Conservation (phyloP, 2,329 filamentous ascomycete species). For the Chrysoporthe cubensis region DNA sequence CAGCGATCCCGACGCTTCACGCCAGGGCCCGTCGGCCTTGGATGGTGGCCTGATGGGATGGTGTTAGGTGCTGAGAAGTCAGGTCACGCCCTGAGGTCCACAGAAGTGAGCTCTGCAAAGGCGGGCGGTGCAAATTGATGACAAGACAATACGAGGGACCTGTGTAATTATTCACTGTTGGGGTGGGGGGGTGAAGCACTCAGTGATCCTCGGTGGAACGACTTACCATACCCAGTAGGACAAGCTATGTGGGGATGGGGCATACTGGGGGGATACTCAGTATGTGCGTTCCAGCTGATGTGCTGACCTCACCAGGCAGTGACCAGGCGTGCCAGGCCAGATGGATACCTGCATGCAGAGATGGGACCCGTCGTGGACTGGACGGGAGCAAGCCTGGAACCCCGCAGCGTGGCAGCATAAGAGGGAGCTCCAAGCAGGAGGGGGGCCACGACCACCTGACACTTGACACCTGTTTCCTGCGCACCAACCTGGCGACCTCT, state of each 20-base stretch:
- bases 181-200: neutral
- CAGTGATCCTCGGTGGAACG: neutral
- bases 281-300: neutral
- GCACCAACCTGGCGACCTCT: neutral
- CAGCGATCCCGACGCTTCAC: slow-evolving; percentile 8
- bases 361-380: neutral
- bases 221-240: neutral
- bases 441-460: neutral
- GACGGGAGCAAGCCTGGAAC: slow-evolving; percentile 6
- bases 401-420: slow-evolving; percentile 5
- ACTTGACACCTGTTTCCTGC: slow-evolving; percentile 6
- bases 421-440: slow-evolving; percentile 4
- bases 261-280: neutral
- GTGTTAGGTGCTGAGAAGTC: neutral
- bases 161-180: neutral
- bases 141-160: neutral
- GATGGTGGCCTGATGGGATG: slow-evolving; percentile 9
- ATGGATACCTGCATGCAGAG: slow-evolving; percentile 1
- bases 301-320: neutral
- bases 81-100: neutral
- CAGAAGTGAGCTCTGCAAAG: neutral
- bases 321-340: neutral
- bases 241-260: neutral
- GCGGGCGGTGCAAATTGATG: neutral
- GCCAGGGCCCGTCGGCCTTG: slow-evolving; percentile 1